phyloP scores from a whole-genome alignment of 2,329 filamentous ascomycete genomes.

The Aspergillus hiratsukae region DNA sequence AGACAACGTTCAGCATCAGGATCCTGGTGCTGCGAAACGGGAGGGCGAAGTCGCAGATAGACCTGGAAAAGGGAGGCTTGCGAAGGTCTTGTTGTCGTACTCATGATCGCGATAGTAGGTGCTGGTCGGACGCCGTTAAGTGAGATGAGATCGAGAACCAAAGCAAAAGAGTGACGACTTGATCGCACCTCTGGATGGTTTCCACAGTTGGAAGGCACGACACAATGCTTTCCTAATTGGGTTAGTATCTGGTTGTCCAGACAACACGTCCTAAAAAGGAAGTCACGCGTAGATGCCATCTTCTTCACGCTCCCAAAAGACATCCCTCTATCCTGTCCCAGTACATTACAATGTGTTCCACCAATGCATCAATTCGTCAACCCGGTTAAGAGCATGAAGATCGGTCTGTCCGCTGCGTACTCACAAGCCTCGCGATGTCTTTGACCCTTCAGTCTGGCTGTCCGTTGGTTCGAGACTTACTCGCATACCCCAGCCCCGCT shows the following conservation, averaged over 20 bases:
- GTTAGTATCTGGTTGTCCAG: conserved; percentile 12
- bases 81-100: conserved; percentile 41
- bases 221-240: conserved; percentile 7
- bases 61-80: conserved; percentile 77
- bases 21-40: conserved; percentile 41
- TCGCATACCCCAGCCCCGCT: conserved; percentile 9
- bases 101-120: conserved; percentile 28
- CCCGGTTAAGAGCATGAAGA: too few species aligned
- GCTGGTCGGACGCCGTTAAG: background rate
- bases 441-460: too few species aligned
- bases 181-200: background rate
- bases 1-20: conserved; percentile 63
- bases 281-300: conserved; percentile 2
- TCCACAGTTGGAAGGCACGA: conserved; percentile 4
- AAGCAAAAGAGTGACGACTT: background rate
- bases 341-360: too few species aligned
- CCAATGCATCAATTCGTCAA: background rate
- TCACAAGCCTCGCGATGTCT: too few species aligned
- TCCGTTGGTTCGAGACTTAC: too few species aligned
- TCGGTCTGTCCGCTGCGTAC: too few species aligned
- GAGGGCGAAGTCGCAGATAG: conserved; percentile 77
- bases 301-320: conserved; percentile 3
- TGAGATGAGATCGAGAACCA: background rate
- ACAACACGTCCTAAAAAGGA: conserved; percentile 9
- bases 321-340: too few species aligned